Base-by-base conservation (phyloP, 257 asterid genomes). In the Nicotiana otophora region DNA sequence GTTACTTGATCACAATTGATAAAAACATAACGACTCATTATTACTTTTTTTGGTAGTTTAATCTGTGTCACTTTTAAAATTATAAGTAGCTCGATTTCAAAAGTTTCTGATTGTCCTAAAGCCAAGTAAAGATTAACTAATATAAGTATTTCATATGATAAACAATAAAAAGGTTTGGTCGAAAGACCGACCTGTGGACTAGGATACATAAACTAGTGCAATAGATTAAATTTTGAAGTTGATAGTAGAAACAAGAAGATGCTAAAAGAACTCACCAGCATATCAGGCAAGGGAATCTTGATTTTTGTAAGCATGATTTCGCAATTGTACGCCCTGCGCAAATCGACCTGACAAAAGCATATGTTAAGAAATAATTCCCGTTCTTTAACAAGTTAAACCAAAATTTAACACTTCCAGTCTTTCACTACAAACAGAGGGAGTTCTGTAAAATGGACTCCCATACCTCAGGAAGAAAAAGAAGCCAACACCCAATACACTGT, bases 291-390 rank as follows among this genome's bases (percentile, higher is more conserved):
- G 28, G 97, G 97, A 81, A 95, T 95, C 87, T 94, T 95, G 82
- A 95, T 88, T 89, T 95, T 95, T 81, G 98, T 92, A 84, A 95
- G 99, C 99, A 95, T 95, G 82, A 95, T 95, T 86, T 95, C 99
- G 85, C 99, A 95, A 84, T 95, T 95, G 87, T 95, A 95, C 54
- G 99, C 99, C 87, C 98, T 90, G 5, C 99, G 98, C 87, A 92
- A 82, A 86, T 95, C 99, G 86, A 95, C 89, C 99, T 95, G 93
- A 75, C 75, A 84, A 80, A 84, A 72, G 83, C 77, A 83, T 61
- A 86, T 48, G 62, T 74, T 74, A 74, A 26, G 78, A 74, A 74
- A 74, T 23, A 28, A 46, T 14, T 7, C 39, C 79, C 61, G 2
- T 14, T 26, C 79, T 23, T 74, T 74, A 42, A 42, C 20, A 31